These are phyloP conservation scores for Skeletonema costatum DNA, from an alignment of 108 stramenopile genomes.

Conservation along the genomic window DNA sequence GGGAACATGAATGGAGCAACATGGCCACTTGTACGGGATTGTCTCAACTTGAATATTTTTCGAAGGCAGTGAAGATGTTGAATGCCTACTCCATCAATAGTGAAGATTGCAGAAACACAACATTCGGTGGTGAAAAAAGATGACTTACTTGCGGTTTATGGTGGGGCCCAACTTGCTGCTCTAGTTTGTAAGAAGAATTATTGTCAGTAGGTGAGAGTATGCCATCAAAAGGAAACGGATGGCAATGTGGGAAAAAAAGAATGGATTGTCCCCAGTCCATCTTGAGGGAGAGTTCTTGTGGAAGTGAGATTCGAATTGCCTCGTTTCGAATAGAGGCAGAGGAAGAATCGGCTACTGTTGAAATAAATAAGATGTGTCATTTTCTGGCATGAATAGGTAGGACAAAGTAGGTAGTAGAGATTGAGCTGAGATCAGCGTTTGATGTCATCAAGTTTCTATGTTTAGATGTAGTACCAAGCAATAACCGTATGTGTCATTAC, in stretches of 20 bases:
- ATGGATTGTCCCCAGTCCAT: conserved; percentile 42
- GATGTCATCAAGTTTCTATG: not conserved
- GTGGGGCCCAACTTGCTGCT: not conserved
- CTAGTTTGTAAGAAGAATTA: conserved; percentile 44
- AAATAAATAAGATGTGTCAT: not conserved
- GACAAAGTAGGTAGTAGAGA: not conserved
- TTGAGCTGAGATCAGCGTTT: not conserved
- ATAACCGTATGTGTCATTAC: no score
- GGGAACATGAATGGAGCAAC: conserved; percentile 77
- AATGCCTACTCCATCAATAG: conserved; percentile 49
- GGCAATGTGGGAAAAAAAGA: conserved; percentile 35
- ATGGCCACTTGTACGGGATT: conserved; percentile 68
- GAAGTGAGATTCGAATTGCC: conserved; percentile 35
- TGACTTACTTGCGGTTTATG: conserved; percentile 43
- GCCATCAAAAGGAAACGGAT: conserved; percentile 37
- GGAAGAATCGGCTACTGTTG: not conserved
- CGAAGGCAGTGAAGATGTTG: conserved; percentile 32
- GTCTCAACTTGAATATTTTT: conserved; percentile 58
- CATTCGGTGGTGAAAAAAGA: conserved; percentile 22
- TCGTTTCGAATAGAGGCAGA: not conserved
- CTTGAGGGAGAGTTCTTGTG: conserved; percentile 42
- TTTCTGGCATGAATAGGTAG: not conserved
- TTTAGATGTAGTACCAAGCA: no score
- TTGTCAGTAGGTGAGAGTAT: conserved; percentile 58
- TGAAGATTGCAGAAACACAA: conserved; percentile 18